Evolutionary conservation across 371 early-diverging fungal genomes (phyloP).

Genomic region (Lichtheimia corymbifera): DNA sequence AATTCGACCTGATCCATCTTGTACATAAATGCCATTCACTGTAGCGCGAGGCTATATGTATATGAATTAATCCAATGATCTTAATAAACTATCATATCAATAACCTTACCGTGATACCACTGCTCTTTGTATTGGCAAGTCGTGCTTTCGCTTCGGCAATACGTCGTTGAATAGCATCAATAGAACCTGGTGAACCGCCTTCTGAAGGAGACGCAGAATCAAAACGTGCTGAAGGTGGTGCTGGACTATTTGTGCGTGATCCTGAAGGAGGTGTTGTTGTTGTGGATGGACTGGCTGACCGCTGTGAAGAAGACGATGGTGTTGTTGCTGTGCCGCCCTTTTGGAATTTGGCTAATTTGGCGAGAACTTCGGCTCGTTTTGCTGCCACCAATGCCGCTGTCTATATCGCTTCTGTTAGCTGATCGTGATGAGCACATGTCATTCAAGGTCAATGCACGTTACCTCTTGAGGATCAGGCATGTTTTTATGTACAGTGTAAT

Average conservation of each 20-base stretch:
- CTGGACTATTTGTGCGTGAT: slow-evolving; percentile 2
- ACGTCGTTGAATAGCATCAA: slow-evolving; percentile 35
- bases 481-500: background rate
- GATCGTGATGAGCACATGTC: too few relatives aligned
- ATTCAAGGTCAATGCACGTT: too few relatives aligned
- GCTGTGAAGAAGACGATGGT: slow-evolving; percentile 6
- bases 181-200: background rate
- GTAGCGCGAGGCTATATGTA: slow-evolving; percentile 10
- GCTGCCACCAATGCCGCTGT: slow-evolving; percentile 35
- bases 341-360: slow-evolving; percentile 41
- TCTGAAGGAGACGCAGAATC: too few relatives aligned
- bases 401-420: background rate
- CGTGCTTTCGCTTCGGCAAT: slow-evolving; percentile 56
- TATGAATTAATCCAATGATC: background rate
- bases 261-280: background rate
- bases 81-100: background rate
- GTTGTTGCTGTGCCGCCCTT: slow-evolving; percentile 15
- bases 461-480: slow-evolving; percentile 13
- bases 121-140: slow-evolving; percentile 12
- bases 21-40: slow-evolving; percentile 12
- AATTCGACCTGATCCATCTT: slow-evolving; percentile 3
- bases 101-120: slow-evolving; percentile 11
- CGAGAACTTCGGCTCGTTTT: slow-evolving; percentile 39
- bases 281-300: slow-evolving; percentile 2
- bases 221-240: slow-evolving; percentile 5